Base-by-base conservation (phyloP, 2,329 filamentous ascomycete species). In the Colletotrichum plurivorum region DNA sequence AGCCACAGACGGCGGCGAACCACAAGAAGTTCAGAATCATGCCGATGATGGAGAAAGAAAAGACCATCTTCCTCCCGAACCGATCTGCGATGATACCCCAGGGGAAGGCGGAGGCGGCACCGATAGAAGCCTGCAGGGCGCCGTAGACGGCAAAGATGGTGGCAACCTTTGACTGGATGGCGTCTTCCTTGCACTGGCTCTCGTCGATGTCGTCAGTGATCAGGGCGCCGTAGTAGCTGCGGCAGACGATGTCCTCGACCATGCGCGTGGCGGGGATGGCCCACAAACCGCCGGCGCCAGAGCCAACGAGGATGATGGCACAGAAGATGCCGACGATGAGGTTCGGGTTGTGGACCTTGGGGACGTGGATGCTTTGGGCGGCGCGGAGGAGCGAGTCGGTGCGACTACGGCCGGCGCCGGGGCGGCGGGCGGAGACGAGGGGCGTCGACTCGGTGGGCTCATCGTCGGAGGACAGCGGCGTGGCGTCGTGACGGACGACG, bases 181-280 rank as follows among this genome's bases (percentile, higher is more conserved):
- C 71, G 53, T 80, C 75, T 4, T 70, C 76, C 71, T 82, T 83
- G 71, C 81, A 83, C 54, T 76, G 54, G 9, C 49, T 70, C 71
- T 83, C 81, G 31, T 80, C 76, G 45, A 83, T 81, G 2, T 77
- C 74, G 51, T 72, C 73, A 5, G 55, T 64, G 12, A 73, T 45
- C 16, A 70, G 52, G n/a, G 75, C 71, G 58, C 75, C 78, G 63
- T 81, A 82, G 60, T 80, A 77, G 49, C 74, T 64, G 61, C 78
- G 79, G 71, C 81, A 83, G 20, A 82, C 71, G 41, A 82, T 78
- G 71, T 82, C 79, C 68, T 83, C 81, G 48, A 76, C 77, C 31
- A 81, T 74, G 51, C 80, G 76, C 7, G 78, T 76, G 48, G 72
- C 70, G 16, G 81, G 77, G 27, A 83, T 77, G 9, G 65, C 71